Evolutionary conservation across 495 filamentous ascomycete genomes (phyloP).

Genomic region (Aspergillus cavernicola): DNA sequence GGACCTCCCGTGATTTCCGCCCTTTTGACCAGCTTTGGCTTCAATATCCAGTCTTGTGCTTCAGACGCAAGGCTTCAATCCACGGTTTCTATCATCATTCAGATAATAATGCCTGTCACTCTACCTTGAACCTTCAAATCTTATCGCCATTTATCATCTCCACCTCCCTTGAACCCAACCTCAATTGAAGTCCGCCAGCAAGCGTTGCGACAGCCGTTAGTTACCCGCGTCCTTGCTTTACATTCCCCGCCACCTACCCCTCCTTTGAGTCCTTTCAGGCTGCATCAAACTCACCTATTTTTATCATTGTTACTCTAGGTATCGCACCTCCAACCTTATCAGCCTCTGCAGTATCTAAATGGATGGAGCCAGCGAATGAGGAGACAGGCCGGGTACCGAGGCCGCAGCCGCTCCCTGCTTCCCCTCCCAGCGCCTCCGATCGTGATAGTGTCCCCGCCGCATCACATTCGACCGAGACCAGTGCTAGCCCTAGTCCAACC

Average conservation of each 20-base stretch:
- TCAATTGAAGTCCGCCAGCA: conserved; percentile 2
- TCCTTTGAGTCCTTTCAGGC: conserved; percentile 4
- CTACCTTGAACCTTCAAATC: not conserved
- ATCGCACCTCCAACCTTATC: conserved; percentile 1
- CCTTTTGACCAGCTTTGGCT: too few species aligned
- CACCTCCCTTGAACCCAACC: not conserved
- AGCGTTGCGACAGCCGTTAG: conserved; percentile 12
- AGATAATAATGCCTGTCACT: conserved; percentile 1
- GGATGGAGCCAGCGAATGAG: conserved; percentile 50
- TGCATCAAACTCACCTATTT: conserved; percentile 19
- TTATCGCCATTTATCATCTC: not conserved
- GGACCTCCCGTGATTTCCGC: conserved; percentile 8
- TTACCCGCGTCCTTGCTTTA: conserved; percentile 6
- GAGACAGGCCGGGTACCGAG: conserved; percentile 33
- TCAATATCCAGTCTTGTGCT: too few species aligned
- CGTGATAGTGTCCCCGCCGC: conserved; percentile 6
- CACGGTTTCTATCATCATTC: not conserved
- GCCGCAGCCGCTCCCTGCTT: conserved; percentile 26
- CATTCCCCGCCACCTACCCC: conserved; percentile 16
- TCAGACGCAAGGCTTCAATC: too few species aligned
- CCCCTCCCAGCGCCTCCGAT: conserved; percentile 14
- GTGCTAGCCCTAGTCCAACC: conserved; percentile 7
- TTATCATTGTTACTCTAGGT: conserved; percentile 15
- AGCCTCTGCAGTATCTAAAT: conserved; percentile 30
- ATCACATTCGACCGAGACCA: conserved; percentile 1